Evolutionary conservation across 148 eudicot species (phyloP), one percentile per base, ranked within the genome.

Genomic region (Polygonum aviculare): DNA sequence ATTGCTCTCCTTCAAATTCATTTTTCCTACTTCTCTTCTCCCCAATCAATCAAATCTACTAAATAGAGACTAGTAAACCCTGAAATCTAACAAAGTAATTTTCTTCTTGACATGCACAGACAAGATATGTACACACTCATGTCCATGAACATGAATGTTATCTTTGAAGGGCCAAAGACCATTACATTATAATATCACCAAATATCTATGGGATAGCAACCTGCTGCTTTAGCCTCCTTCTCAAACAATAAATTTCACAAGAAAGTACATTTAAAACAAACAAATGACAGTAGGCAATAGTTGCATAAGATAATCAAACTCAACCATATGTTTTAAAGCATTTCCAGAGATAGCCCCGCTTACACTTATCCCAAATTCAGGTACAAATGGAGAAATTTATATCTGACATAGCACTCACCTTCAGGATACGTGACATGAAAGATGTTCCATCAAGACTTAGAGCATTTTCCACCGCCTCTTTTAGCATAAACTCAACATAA

Each of bases 361-460:
- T 16, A 16, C n/a, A 52, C 74, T 31, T 22, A 74, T 7, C 26
- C 9, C 2, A 41, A 45, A 40, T 36, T 33, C 76, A 79, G 69
- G 48, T 41, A 48, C 49, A 59, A 36, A 67, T 0, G 3, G 2
- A 15, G 33, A 19, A 4, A 67, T 10, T 31, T 67, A 67, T 67
- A 67, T 51, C 19, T 51, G 19, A 51, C 36, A 16, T 15, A 11
- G n/a, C 69, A 63, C 82, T 80, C 87, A 86, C 98, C 98, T 92
- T 95, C 70, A 92, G 87, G 74, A 94, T 89, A 65, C 97, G 98
- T 44, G 98, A 90, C 98, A 95, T 92, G 65, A 92, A 95, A 47
- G 97, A 95, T 40, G 97, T 92, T 67, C 98, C 98, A 81, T 95
- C 94, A 74, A 92, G 84, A 21, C 91, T 82, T 78, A 95, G 75